A percentile compares a stretch with the other conserved stretches of the same genome.
Conservation (phyloP, 495 filamentous ascomycete genomes). For the Podospora pseudoanserina region DNA sequence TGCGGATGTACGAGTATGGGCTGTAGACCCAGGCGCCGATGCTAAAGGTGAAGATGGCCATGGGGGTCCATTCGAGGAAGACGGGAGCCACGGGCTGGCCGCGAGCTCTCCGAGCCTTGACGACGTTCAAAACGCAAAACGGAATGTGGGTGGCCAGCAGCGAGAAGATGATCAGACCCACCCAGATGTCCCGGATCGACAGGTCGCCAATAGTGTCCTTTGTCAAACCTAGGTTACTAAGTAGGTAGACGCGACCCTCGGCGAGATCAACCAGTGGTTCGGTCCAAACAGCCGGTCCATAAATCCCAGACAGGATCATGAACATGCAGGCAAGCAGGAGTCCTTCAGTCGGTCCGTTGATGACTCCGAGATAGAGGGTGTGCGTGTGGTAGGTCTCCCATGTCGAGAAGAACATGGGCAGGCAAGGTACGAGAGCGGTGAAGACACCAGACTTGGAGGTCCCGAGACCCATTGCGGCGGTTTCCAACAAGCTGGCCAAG, state of each 20-base stretch:
- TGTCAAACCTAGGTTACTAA: constrained; percentile 39
- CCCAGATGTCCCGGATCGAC: constrained; percentile 82
- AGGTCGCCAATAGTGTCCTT: constrained; percentile 57
- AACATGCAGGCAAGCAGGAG: constrained; percentile 80
- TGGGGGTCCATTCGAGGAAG: constrained; percentile 93
- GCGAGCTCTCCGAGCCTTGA: constrained; percentile 65
- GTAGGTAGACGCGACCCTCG: constrained; percentile 43
- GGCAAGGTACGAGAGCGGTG: constrained; percentile 82
- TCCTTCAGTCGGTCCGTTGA: constrained; percentile 97
- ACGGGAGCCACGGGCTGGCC: constrained; percentile 76
- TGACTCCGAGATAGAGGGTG: constrained; percentile 91
- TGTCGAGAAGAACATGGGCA: constrained; percentile 99
- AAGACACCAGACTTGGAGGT: constrained; percentile 77
- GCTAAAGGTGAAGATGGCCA: constrained; percentile 70
- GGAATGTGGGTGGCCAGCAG: constrained; percentile 83
- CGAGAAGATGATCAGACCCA: constrained; percentile 64
- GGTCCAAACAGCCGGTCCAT: constrained; percentile 84
- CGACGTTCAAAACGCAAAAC: constrained; percentile 74
- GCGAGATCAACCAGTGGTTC: constrained; percentile 64
- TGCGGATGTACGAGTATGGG: constrained; percentile 73
- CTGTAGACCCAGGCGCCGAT: constrained; percentile 82
- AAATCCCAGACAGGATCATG: constrained; percentile 83
- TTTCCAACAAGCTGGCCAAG: constrained; percentile 80
- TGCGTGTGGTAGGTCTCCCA: constrained; percentile 99
- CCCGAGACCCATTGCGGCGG: constrained; percentile 86